These are phyloP conservation scores for Coemansia nantahalensis DNA, from an alignment of 192 early-diverging fungal species.

Conservation along the genomic window DNA sequence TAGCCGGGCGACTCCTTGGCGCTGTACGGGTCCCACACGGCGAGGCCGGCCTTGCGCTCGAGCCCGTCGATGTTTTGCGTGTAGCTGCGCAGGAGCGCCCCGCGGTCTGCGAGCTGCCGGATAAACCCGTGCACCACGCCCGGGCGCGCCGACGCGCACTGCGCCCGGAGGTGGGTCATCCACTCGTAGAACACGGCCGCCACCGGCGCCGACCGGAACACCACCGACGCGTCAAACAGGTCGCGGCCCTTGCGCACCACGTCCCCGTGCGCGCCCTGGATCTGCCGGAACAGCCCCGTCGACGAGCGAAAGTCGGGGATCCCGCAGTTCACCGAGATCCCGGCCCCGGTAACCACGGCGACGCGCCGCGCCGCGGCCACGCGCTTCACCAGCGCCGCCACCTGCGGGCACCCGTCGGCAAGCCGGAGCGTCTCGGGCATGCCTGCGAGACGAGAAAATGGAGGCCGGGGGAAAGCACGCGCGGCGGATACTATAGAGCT, in stretches of 20 bases:
- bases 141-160: constrained; percentile 66
- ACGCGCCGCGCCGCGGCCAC: constrained; percentile 35
- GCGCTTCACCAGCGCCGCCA: constrained; percentile 24
- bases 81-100: constrained; percentile 83
- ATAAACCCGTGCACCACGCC: constrained; percentile 87
- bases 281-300: constrained; percentile 83
- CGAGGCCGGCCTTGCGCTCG: constrained; percentile 70
- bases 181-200: constrained; percentile 62
- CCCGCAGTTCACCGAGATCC: constrained; percentile 90
- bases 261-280: constrained; percentile 67
- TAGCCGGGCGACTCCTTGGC: constrained; percentile 3
- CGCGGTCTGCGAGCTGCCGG: constrained; percentile 65
- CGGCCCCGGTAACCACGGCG: constrained; percentile 77
- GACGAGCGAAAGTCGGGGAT: constrained; percentile 97
- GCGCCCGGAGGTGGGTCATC: constrained; percentile 81
- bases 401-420: constrained; percentile 7
- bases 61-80: constrained; percentile 98
- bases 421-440: constrained; percentile 43
- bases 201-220: constrained; percentile 69
- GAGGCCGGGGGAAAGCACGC: too few relatives aligned
- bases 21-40: constrained; percentile 48
- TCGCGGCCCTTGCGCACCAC: constrained; percentile 77
- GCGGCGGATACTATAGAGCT: too few relatives aligned
- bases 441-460: too few relatives aligned
- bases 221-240: constrained; percentile 86